These are phyloP conservation scores for Ulota crispa DNA, from an alignment of 225 moss, liverwort and hornwort genomes.

Conservation along the genomic window DNA sequence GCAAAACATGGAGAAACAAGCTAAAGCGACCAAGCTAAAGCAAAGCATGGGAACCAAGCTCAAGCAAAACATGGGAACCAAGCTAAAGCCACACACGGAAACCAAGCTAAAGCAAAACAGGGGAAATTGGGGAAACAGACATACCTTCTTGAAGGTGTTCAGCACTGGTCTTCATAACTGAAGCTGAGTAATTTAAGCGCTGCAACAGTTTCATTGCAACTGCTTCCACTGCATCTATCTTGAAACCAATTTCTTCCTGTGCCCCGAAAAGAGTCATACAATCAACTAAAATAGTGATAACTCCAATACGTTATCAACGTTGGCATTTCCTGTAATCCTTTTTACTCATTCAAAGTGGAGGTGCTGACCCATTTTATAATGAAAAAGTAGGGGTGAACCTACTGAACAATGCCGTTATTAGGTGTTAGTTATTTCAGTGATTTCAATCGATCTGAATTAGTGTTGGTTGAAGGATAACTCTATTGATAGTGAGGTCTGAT, in stretches of 20 bases:
- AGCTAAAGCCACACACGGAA: background rate
- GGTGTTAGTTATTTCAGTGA: background rate
- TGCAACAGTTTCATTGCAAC: conserved; percentile 86
- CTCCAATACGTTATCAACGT: too few species aligned
- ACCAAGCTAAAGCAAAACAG: background rate
- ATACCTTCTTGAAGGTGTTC: conserved; percentile 73
- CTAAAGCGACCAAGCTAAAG: too few species aligned
- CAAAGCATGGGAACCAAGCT: too few species aligned
- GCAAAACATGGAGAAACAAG: too few species aligned
- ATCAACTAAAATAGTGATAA: background rate
- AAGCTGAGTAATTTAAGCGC: conserved; percentile 75
- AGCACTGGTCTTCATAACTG: conserved; percentile 79
- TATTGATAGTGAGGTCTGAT: background rate
- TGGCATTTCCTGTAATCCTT: too few species aligned
- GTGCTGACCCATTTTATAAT: background rate
- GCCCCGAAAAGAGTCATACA: background rate
- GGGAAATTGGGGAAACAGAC: background rate
- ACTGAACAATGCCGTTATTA: background rate
- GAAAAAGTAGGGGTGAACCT: background rate
- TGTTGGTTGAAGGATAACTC: background rate
- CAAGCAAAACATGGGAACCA: too few species aligned
- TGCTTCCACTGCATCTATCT: conserved; percentile 90
- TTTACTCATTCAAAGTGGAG: background rate
- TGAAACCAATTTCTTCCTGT: conserved; percentile 81
- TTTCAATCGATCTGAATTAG: background rate